Conservation (phyloP, 2,329 filamentous ascomycete genomes). For the Trichoderma atroviride region DNA sequence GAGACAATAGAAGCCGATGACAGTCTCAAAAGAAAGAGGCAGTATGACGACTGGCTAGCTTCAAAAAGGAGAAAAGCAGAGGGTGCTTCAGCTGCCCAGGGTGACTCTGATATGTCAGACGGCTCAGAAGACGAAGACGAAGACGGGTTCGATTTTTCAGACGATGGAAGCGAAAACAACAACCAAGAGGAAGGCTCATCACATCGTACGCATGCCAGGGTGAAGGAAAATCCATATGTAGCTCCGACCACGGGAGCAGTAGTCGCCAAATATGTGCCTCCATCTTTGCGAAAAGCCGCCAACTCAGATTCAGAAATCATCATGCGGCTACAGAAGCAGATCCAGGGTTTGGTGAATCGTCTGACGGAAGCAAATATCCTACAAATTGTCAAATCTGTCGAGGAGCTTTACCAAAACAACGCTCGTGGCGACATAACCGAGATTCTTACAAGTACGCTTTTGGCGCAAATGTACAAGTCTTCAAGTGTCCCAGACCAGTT, state of each 20-base stretch:
- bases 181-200: conserved; percentile 30
- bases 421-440: conserved; percentile 88
- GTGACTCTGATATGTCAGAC: conserved; percentile 34
- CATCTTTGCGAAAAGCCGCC: conserved; percentile 70
- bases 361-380: conserved; percentile 89
- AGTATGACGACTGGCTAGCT: conserved; percentile 63
- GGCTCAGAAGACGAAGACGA: conserved; percentile 26
- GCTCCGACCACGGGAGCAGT: conserved; percentile 61
- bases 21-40: conserved; percentile 62
- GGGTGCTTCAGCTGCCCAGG: not conserved
- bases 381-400: conserved; percentile 79
- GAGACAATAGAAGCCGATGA: conserved; percentile 55
- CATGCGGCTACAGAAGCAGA: conserved; percentile 71
- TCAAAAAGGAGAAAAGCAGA: conserved; percentile 47
- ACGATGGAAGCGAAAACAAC: conserved; percentile 38
- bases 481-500: conserved; percentile 84
- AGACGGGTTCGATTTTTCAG: conserved; percentile 34
- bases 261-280: conserved; percentile 81
- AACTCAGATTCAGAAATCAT: conserved; percentile 68
- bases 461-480: conserved; percentile 78
- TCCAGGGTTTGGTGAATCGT: conserved; percentile 88
- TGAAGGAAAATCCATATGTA: conserved; percentile 85
- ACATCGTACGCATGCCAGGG: conserved; percentile 47
- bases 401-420: conserved; percentile 79
- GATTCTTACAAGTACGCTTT: conserved; percentile 73